A percentile compares a stretch with the other conserved stretches of the same genome.
These are phyloP conservation scores for Phytophthora sp. DNA, from an alignment of 352 stramenopile genomes.

Conservation along the genomic window DNA sequence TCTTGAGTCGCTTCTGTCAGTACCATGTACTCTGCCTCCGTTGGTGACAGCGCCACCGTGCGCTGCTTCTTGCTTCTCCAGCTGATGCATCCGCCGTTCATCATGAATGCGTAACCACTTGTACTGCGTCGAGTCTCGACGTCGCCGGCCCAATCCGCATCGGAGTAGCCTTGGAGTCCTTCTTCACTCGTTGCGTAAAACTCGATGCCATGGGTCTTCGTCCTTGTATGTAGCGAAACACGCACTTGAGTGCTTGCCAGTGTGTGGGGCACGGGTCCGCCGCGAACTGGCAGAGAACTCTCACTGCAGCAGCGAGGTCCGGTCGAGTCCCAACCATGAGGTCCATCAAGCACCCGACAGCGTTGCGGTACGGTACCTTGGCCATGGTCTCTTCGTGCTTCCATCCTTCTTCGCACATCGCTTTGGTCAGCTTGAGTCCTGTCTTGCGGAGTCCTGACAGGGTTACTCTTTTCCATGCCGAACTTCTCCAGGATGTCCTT, in stretches of 20 bases:
- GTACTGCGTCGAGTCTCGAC: neutral
- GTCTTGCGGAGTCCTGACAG: neutral
- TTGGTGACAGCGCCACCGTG: neutral
- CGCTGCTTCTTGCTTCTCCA: neutral
- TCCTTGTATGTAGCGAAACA: neutral
- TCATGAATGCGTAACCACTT: conserved; percentile 14
- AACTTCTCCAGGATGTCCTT: neutral
- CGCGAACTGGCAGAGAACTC: conserved; percentile 23
- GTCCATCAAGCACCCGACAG: conserved; percentile 49
- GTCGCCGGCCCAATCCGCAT: conserved; percentile 29
- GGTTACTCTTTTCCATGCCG: neutral
- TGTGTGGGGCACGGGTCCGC: conserved; percentile 21
- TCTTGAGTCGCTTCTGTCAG: conserved; percentile 17
- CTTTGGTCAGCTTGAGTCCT: neutral
- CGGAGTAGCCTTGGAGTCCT: conserved; percentile 4
- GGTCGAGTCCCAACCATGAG: conserved; percentile 36
- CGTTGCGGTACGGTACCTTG: conserved; percentile 15
- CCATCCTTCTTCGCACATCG: conserved; percentile 3
- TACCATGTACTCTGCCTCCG: neutral
- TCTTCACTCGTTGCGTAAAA: neutral
- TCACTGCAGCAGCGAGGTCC: conserved; percentile 39
- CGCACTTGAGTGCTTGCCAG: neutral
- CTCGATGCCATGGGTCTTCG: neutral
- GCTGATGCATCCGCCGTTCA: neutral
- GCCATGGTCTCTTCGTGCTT: conserved; percentile 17